Base-by-base conservation (phyloP, 2,329 filamentous ascomycete species). In the Rutstroemia sydowiana region DNA sequence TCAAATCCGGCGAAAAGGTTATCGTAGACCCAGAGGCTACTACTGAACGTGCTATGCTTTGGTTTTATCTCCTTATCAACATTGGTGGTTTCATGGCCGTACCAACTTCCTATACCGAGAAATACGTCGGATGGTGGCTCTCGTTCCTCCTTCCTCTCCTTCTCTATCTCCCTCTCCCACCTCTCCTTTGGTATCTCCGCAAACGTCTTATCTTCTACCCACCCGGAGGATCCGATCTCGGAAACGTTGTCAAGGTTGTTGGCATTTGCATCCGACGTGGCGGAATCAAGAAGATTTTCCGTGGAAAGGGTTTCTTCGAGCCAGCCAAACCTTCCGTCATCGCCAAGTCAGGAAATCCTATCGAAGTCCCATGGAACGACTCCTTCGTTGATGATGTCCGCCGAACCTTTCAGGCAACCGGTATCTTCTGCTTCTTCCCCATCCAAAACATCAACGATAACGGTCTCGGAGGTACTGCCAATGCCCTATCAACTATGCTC, bases 291-390 rank as follows among this genome's bases (percentile, higher is more conserved):
- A 82, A 82, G 65, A 79, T 79, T 3, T 69, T 85, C 39, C 71
- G 55, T 8, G 32, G 41, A 6, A 45, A 45, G 13, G 48, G 72
- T 16, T 83, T 86, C 69, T 89, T 84, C 78, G 80, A 88, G 13
- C 65, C 74, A 5, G 81, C 81, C 48, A 87, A 85, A 69, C 86
- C 86, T 3, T 85, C 79, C 10, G 72, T 74, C 40, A 72, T 87
- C 8, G 71, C 77, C 4, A 70, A 75, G 23, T 69, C 67, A 1
- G 66, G 74, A 56, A 79, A 79, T 51, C 83, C 84, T 0, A 46
- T 53, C 0, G 88, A 84, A 79, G 89, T 91, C 79, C 84, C 81
- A 0, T 90, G 88, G 62, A 86, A 92, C 56, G 88, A 92, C 58
- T 79, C 78, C 44, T 92, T 87, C 83, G 86, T 92, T 26, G 85